Conservation (phyloP, 2,329 filamentous ascomycete species). For the Paracamarosporium sp. region DNA sequence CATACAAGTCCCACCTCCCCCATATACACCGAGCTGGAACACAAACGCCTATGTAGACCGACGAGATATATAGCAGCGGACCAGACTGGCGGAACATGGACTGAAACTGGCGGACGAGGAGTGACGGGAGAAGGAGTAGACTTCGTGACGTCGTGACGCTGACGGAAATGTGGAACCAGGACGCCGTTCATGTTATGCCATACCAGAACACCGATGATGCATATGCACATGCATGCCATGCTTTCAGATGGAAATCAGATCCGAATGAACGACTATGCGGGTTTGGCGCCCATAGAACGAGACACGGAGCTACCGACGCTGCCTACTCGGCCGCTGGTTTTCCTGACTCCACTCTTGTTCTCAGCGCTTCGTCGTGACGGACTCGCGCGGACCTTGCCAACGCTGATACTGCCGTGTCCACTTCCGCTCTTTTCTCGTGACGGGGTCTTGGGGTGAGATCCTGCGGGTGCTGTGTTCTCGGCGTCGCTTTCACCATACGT, state of each 20-base stretch:
- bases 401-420: conserved; percentile 53
- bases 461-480: conserved; percentile 51
- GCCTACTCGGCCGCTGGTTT: conserved; percentile 59
- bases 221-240: conserved; percentile 14
- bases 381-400: conserved; percentile 54
- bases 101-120: neutral
- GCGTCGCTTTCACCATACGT: conserved; percentile 53
- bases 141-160: conserved; percentile 12
- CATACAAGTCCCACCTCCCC: neutral
- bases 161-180: conserved; percentile 18
- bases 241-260: conserved; percentile 13
- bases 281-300: conserved; percentile 29
- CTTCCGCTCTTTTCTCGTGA: conserved; percentile 47
- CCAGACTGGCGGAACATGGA: neutral
- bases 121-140: conserved; percentile 12
- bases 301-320: conserved; percentile 48
- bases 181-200: conserved; percentile 24
- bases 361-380: conserved; percentile 55
- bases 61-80: conserved; percentile 7
- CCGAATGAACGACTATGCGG: conserved; percentile 22
- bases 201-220: conserved; percentile 26
- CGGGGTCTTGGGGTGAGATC: conserved; percentile 53
- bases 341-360: conserved; percentile 56
- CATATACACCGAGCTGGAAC: conserved; percentile 5
- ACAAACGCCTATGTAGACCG: conserved; percentile 1